Conservation (phyloP, 495 filamentous ascomycete species). For the Pseudomonodictys pantanalensis region DNA sequence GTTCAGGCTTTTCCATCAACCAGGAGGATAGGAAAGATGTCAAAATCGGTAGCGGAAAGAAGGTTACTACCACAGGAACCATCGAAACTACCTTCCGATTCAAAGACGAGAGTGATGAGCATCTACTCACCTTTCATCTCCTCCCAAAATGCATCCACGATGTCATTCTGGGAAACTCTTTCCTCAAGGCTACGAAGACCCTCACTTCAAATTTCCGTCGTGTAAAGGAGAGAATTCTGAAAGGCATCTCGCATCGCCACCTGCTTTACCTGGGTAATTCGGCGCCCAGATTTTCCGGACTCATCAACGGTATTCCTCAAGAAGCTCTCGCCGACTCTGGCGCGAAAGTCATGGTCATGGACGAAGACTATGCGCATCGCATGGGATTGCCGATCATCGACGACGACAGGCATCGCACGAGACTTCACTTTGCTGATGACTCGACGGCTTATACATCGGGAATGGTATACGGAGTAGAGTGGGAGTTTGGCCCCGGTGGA, state of each 20-base stretch:
- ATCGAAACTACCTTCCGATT: not conserved
- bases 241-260: not conserved
- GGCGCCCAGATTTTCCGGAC: not conserved
- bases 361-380: not conserved
- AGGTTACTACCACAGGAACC: not conserved
- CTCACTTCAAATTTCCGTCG: not conserved
- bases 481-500: conserved; percentile 3
- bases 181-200: not conserved
- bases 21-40: not conserved
- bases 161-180: not conserved
- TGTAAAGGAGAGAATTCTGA: not conserved
- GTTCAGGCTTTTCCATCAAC: not conserved
- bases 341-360: not conserved
- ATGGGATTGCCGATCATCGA: no score
- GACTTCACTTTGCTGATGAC: not conserved
- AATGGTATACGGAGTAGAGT: not conserved
- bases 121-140: not conserved
- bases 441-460: conserved; percentile 1
- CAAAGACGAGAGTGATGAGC: not conserved
- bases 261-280: not conserved
- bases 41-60: not conserved
- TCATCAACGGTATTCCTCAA: not conserved
- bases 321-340: not conserved
- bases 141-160: not conserved
- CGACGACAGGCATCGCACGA: not conserved